These are phyloP conservation scores for Gossypium rotundifolium DNA, from an alignment of 345 rosid species.

Conservation along the genomic window DNA sequence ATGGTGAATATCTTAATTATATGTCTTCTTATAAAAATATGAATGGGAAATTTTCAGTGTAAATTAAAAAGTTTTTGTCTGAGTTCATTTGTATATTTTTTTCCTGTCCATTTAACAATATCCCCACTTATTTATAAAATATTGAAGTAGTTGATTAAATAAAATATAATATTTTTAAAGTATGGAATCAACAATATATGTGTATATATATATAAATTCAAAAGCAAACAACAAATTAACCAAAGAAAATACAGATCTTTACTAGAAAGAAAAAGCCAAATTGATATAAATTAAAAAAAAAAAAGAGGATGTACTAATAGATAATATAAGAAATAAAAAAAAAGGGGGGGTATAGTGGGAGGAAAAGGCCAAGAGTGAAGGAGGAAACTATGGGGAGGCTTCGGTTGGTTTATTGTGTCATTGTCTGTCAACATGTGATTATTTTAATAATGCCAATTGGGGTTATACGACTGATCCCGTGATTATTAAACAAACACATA, in stretches of 20 bases:
- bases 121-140: background rate
- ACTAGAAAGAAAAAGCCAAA: background rate
- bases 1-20: too few species aligned
- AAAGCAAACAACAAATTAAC: background rate
- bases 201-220: background rate
- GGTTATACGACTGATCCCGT: background rate
- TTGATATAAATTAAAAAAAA: background rate
- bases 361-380: background rate
- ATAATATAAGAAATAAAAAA: background rate
- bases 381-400: conserved; percentile 7
- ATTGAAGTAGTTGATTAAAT: background rate
- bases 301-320: background rate
- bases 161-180: background rate
- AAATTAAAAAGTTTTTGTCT: too few species aligned
- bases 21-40: too few species aligned
- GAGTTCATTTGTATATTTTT: too few species aligned
- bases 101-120: too few species aligned
- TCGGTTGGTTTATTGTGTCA: background rate
- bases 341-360: background rate
- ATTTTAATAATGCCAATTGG: background rate
- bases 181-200: background rate
- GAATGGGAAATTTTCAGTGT: too few species aligned
- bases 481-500: background rate
- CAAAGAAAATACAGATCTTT: background rate
- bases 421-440: background rate